Base-by-base conservation (phyloP, 2,329 filamentous ascomycete genomes). In the Alternaria novae-zelandiae region DNA sequence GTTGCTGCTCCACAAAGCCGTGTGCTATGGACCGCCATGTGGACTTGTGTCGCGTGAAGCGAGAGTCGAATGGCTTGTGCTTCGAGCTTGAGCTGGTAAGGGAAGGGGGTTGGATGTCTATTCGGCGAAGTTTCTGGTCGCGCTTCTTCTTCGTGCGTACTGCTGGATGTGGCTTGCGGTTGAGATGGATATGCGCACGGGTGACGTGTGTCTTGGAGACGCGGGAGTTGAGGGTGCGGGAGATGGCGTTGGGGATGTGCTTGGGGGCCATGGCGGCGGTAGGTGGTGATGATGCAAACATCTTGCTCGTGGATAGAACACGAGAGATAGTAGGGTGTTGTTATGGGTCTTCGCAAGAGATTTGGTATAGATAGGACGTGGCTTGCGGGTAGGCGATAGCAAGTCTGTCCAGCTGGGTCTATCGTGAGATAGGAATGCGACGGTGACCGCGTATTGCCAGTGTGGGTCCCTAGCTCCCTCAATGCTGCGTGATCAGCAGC, bases 211-310 rank as follows among this genome's bases (percentile, higher is more conserved):
- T 15, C 9, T 53, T 53, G 5, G 3, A 32, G 8, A 10, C 6
- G 0, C 17, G 49, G 8, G 13, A 32, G 8, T 51, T 23, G 49
- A 32, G 3, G 9, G 36, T 36, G 28, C 17, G 17, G 12, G n/a
- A n/a, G n/a, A n/a, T n/a, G n/a, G n/a, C 17, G 13, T n/a, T 23
- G 28, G 26, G 4, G 4, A 3, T 15, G 12, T 12, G 5, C 49
- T 23, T 51, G 8, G 6, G 2, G 1, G 28, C 49, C 20, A 21
- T 53, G 3, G 25, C 3, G 20, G 32, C 20, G 20, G 4, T 41
- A 9, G 4, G 8, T 2, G 11, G 2, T n/a, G 15, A 41, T 10
- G 0, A 41, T 10, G 0, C 3, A 4, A 3, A 5, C 6, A 17
- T 17, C 3, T 4, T 9, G 15, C 9, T n/a, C n/a, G n/a, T n/a